Base-by-base conservation (phyloP, 2,329 filamentous ascomycete species). In the Hypoxylon sp. region DNA sequence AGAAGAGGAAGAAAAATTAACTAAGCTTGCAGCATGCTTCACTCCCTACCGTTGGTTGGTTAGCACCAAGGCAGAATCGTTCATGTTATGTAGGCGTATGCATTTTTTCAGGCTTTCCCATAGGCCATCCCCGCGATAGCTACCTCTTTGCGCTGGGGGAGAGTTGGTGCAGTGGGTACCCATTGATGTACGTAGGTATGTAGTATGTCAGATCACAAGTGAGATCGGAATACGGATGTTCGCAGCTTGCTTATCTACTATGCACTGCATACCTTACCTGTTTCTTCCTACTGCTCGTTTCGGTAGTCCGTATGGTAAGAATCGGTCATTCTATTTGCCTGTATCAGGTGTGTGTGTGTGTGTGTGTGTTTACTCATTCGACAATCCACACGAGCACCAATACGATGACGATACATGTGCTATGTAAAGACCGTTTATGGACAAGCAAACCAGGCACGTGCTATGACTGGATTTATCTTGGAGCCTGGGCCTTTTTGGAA, bases 161-260 rank as follows among this genome's bases (percentile, higher is more conserved):
- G 36, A 27, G 26, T 37, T 44, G 36, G 32, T 44, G 43, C 31
- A 34, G 32, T 41, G 35, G 32, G 38, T 48, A 32, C 17, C 25
- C n/a, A n/a, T n/a, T n/a, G 19, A 19, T 15, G 20, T 29, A 36
- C 36, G 21, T 25, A 36, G 21, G 34, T 30, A n/a, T 8, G 19
- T 23, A 26, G 21, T 54, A 57, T 53, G 41, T 54, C 38, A 57
- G 54, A 57, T 57, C 54, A 51, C 45, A 51, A 50, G 50, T 57
- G 45, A 54, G 54, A 57, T 57, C 50, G 54, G 50, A 54, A 57
- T 32, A 57, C 49, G 50, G 45, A 51, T 57, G 49, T 43, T 44
- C 36, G 41, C 49, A 54, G 50, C 50, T 56, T 35, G 37, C 30
- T 34, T 45, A 51, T 44, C 20, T 36, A 20, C 37, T 27, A 29